These are phyloP conservation scores for Candida boidinii DNA, from an alignment of 805 yeast genomes.

Conservation along the genomic window DNA sequence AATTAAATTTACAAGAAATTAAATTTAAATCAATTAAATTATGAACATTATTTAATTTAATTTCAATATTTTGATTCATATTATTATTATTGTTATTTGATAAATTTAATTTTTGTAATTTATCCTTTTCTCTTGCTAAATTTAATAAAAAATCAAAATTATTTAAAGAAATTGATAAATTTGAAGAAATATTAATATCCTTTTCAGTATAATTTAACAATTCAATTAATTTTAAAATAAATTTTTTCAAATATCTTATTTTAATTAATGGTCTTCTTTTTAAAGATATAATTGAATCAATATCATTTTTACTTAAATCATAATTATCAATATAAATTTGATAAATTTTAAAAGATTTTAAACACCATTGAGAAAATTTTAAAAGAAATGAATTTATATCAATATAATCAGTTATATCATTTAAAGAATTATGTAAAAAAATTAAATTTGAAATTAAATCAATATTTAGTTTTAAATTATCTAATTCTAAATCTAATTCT, in stretches of 20 bases:
- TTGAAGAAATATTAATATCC: no score
- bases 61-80: not conserved
- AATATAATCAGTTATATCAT: slow-evolving; percentile 3
- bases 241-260: slow-evolving; percentile 17
- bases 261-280: slow-evolving; percentile 24
- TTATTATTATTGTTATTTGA: slow-evolving; percentile 5
- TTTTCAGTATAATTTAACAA: slow-evolving; percentile 5
- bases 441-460: slow-evolving; percentile 9
- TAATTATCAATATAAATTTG: slow-evolving; percentile 14
- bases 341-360: slow-evolving; percentile 12
- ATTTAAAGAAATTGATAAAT: slow-evolving; percentile 14
- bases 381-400: slow-evolving; percentile 9
- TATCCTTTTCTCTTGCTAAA: slow-evolving; percentile 16
- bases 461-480: slow-evolving; percentile 12
- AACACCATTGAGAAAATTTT: slow-evolving; percentile 18
- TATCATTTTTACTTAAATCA: slow-evolving; percentile 13
- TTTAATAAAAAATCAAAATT: slow-evolving; percentile 10
- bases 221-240: slow-evolving; percentile 13
- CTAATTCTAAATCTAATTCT: slow-evolving; percentile 9
- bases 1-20: slow-evolving; percentile 14
- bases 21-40: no score
- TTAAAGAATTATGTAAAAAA: slow-evolving; percentile 12
- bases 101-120: slow-evolving; percentile 12
- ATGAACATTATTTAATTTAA: no score
- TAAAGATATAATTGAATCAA: slow-evolving; percentile 18